Evolutionary conservation across 768 basidiomycete species (phyloP), one percentile per base, ranked within the genome.

Genomic region (Boletellus ananas): DNA sequence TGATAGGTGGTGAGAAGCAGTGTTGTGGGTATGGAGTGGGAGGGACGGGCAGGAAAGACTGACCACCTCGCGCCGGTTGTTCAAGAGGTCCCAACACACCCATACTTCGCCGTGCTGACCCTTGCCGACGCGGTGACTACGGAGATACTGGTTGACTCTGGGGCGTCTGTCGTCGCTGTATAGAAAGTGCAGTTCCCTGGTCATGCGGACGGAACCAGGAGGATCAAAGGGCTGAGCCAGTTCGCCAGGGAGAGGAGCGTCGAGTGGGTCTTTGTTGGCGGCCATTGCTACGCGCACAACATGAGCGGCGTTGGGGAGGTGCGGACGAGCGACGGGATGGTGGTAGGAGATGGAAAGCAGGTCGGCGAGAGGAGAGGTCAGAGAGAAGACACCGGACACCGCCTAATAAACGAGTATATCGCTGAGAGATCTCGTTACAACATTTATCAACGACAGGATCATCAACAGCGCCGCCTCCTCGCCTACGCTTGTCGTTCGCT

Each of bases 71-170:
- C 79, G 72, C 64, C 77, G 72, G 63, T 67, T 74, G 61, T 59
- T 64, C 57, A 57, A 71, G 64, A 68, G 74, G 68, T 80, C 79
- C 63, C 62, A 77, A 31, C 89, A 90, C 4, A 87, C 74, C 69
- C 83, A 88, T 53, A 97, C 94, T 61, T 87, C 83, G 42, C 94
- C 94, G 62, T 96, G 94, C 63, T 91, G 89, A 12, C 94, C 94
- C 50, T 79, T 81, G 18, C 94, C 94, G 18, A 96, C 83, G 61
- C 80, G 79, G 48, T 78, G 75, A 46, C 84, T 74, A 49, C 93
- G 81, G 42, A 83, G 73, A 67, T 95, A 97, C 68, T 94, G 89
- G 73, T 97, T 97, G 58, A 96, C 69, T 71, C 84, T 80, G 37
- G 67, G 67, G 10, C 67, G 74, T 70, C 58, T 62, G 52, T 71